A percentile compares a stretch with the other conserved stretches of the same genome.
These are phyloP conservation scores for Beauveria varroae DNA, from an alignment of 2,329 filamentous ascomycete genomes.

Conservation along the genomic window DNA sequence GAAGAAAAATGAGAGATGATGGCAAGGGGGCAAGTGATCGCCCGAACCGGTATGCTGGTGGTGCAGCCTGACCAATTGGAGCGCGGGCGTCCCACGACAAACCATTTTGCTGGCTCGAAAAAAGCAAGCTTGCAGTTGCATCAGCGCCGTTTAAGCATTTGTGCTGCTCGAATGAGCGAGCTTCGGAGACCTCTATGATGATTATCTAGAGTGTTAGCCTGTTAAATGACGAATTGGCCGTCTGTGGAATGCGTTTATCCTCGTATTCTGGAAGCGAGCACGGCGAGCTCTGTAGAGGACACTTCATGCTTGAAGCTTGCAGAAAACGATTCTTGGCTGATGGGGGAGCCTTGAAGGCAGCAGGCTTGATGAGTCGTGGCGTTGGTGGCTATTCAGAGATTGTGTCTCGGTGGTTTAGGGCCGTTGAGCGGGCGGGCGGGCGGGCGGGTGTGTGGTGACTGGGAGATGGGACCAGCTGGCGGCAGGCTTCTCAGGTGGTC, in stretches of 20 bases:
- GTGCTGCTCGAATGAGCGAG: neutral
- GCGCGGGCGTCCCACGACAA: conserved; percentile 1
- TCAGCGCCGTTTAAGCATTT: neutral
- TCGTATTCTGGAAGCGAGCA: neutral
- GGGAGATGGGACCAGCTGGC: neutral
- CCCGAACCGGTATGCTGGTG: conserved; percentile 15
- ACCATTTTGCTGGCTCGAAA: conserved; percentile 1
- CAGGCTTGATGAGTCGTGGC: neutral
- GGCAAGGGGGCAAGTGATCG: conserved; percentile 14
- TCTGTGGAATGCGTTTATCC: neutral
- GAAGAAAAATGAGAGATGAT: conserved; percentile 16
- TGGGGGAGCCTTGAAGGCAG: neutral
- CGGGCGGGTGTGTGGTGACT: neutral
- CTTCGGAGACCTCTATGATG: neutral
- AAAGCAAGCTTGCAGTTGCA: conserved; percentile 6
- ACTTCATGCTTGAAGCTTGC: neutral
- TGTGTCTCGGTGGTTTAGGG: conserved; percentile 2
- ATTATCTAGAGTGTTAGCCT: neutral
- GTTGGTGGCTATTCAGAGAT: conserved; percentile 1
- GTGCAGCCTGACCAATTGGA: conserved; percentile 6
- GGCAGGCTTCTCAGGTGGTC: neutral
- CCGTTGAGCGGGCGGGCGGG: neutral
- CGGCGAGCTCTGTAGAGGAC: neutral
- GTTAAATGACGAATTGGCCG: neutral
- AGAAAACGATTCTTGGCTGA: neutral